A percentile compares a stretch with the other conserved stretches of the same genome.
Conservation (phyloP, 768 basidiomycete genomes). For the Panus rudis region DNA sequence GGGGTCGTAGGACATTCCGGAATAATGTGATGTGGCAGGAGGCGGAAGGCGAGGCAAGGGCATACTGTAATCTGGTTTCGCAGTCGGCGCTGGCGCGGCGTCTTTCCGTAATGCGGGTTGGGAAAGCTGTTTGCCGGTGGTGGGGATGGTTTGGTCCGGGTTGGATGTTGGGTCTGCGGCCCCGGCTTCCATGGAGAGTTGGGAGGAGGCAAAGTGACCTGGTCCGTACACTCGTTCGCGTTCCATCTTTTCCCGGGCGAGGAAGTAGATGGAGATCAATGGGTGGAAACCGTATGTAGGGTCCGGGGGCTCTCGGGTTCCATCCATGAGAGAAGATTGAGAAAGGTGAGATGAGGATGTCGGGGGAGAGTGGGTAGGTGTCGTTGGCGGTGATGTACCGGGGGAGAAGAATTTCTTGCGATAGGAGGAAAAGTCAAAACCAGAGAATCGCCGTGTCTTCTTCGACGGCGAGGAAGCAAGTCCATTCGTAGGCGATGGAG, state of each 20-base stretch:
- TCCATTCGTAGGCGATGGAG: neutral
- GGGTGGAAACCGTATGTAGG: slow-evolving; percentile 94
- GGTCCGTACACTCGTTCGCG: slow-evolving; percentile 90
- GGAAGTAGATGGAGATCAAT: slow-evolving; percentile 91
- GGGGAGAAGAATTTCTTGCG: slow-evolving; percentile 78
- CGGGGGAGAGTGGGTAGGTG: slow-evolving; percentile 56
- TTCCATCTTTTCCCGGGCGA: slow-evolving; percentile 93
- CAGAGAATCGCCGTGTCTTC: slow-evolving; percentile 85
- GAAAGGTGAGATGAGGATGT: slow-evolving; percentile 52
- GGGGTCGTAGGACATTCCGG: slow-evolving; percentile 73
- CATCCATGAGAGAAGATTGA: slow-evolving; percentile 38
- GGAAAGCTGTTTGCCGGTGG: slow-evolving; percentile 24
- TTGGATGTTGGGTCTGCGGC: slow-evolving; percentile 14
- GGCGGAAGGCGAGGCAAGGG: slow-evolving; percentile 74
- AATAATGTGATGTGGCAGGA: slow-evolving; percentile 76
- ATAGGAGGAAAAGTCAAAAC: slow-evolving; percentile 93
- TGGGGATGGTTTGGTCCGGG: slow-evolving; percentile 10
- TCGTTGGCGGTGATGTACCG: slow-evolving; percentile 37
- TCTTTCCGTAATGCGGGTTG: slow-evolving; percentile 26
- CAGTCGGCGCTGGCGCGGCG: slow-evolving; percentile 28
- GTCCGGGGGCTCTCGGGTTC: slow-evolving; percentile 49
- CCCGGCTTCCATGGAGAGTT: slow-evolving; percentile 54
- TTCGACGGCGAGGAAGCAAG: slow-evolving; percentile 28
- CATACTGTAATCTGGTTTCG: slow-evolving; percentile 73
- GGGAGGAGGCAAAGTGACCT: slow-evolving; percentile 90